Evolutionary conservation across 2,329 filamentous ascomycete species (phyloP).

Genomic region (Ophiostoma ips): DNA sequence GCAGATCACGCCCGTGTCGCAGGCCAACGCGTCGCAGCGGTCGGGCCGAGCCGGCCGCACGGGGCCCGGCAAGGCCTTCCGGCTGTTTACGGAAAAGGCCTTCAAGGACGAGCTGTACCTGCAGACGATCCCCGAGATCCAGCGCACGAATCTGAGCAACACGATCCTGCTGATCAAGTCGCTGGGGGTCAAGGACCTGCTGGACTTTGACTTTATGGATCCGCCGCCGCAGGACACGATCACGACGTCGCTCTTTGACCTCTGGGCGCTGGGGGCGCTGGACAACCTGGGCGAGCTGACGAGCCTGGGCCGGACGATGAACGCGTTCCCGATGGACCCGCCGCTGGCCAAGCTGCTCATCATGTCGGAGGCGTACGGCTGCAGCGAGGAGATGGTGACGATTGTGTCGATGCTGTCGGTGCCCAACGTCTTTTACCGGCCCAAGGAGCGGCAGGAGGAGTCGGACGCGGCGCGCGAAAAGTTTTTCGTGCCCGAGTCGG

Average conservation of each 20-base stretch:
- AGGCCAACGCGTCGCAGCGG: constrained; percentile 87
- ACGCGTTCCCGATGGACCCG: constrained; percentile 95
- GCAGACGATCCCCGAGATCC: constrained; percentile 94
- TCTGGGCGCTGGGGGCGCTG: constrained; percentile 88
- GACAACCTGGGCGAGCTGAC: constrained; percentile 92
- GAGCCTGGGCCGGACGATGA: constrained; percentile 79
- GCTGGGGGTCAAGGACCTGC: constrained; percentile 78
- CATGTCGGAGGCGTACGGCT: constrained; percentile 76
- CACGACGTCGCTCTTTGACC: constrained; percentile 88
- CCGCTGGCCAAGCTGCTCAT: constrained; percentile 90
- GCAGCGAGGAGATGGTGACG: constrained; percentile 94
- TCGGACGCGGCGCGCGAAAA: constrained; percentile 91
- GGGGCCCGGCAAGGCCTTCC: constrained; percentile 87
- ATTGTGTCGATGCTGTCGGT: constrained; percentile 98
- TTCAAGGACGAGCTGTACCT: constrained; percentile 95
- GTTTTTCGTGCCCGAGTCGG: constrained; percentile 95
- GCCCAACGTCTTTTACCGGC: constrained; percentile 90
- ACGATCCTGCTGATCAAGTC: constrained; percentile 91
- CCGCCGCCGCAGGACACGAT: constrained; percentile 96
- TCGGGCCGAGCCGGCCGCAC: constrained; percentile 89
- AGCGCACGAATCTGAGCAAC: constrained; percentile 89
- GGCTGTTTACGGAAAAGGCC: constrained; percentile 84
- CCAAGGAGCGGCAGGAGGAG: constrained; percentile 92
- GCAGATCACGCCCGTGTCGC: constrained; percentile 93
- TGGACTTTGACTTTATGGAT: constrained; percentile 99